phyloP scores from a whole-genome alignment of 345 rosid genomes.

The Psidium guajava region DNA sequence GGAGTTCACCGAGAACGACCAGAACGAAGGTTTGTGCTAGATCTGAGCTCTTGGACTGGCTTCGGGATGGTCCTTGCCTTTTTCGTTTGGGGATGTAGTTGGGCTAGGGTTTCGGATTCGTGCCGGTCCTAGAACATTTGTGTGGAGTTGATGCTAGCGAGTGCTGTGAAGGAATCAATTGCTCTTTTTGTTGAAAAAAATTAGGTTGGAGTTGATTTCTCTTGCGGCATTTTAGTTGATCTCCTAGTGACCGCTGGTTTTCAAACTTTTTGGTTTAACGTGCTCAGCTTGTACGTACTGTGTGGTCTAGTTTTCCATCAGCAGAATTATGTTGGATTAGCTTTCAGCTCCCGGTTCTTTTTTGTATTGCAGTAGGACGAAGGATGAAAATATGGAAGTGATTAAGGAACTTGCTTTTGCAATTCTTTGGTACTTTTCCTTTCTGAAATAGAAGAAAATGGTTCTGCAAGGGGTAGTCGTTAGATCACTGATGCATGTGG shows the following conservation, averaged over 20 bases:
- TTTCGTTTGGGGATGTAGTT: background rate
- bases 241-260: background rate
- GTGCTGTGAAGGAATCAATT: background rate
- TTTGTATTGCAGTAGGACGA: background rate
- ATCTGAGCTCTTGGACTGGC: conserved; percentile 20
- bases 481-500: background rate
- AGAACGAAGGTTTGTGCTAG: conserved; percentile 50
- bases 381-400: background rate
- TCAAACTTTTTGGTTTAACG: background rate
- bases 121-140: background rate
- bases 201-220: background rate
- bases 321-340: background rate
- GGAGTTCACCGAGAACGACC: conserved; percentile 86
- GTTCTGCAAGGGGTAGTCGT: background rate
- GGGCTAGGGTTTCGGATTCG: conserved; percentile 20
- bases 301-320: background rate
- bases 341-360: background rate
- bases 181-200: background rate
- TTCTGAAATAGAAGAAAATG: background rate
- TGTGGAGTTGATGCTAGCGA: background rate
- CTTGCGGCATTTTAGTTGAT: background rate
- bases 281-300: background rate
- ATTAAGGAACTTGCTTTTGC: background rate
- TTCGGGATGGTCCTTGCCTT: background rate
- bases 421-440: background rate